Conservation (phyloP, 2,329 filamentous ascomycete species). For the Paecilomyces fulvus region DNA sequence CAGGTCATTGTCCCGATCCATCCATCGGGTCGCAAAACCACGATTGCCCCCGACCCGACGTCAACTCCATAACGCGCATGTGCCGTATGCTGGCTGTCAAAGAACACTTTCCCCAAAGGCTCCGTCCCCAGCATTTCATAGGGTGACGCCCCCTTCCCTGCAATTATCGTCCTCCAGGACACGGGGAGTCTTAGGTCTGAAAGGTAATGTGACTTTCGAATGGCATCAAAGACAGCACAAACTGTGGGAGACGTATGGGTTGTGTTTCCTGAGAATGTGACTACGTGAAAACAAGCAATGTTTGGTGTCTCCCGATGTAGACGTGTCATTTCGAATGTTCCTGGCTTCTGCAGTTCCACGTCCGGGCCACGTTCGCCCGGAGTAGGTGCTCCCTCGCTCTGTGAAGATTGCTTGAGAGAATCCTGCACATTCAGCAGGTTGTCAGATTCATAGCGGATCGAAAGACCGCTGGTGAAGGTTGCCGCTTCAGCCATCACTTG, state of each 20-base stretch:
- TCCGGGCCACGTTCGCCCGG: constrained; percentile 16
- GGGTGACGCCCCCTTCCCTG: constrained; percentile 22
- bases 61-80: constrained; percentile 20
- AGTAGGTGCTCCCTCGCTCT: neutral
- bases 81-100: constrained; percentile 22
- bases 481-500: constrained; percentile 12
- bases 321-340: constrained; percentile 11
- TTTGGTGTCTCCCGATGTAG: constrained; percentile 14
- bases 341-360: constrained; percentile 14
- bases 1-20: neutral
- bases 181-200: constrained; percentile 5
- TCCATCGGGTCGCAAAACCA: neutral
- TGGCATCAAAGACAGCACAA: neutral
- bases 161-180: constrained; percentile 18
- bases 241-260: neutral
- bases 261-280: constrained; percentile 14
- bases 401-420: constrained; percentile 11
- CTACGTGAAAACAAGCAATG: constrained; percentile 15
- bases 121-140: constrained; percentile 26
- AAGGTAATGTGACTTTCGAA: neutral
- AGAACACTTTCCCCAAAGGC: constrained; percentile 27
- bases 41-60: neutral
- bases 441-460: constrained; percentile 13
- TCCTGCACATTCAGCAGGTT: constrained; percentile 11
- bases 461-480: constrained; percentile 17